Evolutionary conservation across 495 filamentous ascomycete species (phyloP).

Genomic region (Glarea lozoyensis): DNA sequence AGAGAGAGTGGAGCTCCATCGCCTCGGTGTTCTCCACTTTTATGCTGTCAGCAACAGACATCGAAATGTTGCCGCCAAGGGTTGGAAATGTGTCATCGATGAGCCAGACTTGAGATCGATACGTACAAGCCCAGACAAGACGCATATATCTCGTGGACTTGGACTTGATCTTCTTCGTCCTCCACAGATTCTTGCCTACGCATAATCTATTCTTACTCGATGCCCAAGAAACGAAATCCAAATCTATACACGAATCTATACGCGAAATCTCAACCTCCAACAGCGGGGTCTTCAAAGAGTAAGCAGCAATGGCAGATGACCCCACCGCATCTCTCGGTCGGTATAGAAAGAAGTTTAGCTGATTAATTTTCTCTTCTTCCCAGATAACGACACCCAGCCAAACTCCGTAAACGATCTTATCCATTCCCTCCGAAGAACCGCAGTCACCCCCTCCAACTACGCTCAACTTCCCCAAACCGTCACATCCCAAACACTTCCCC

Average conservation of each 20-base stretch:
- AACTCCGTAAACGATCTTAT: constrained; percentile 41
- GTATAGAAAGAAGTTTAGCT: constrained; percentile 3
- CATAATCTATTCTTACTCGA: too few species aligned
- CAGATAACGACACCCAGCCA: constrained; percentile 19
- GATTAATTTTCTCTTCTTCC: too few species aligned
- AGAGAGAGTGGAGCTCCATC: too few species aligned
- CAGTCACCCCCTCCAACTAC: constrained; percentile 14
- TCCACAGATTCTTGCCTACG: too few species aligned
- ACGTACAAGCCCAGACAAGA: too few species aligned
- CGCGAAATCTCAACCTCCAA: constrained; percentile 34
- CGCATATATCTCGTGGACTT: too few species aligned
- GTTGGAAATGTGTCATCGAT: too few species aligned
- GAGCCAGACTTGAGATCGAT: too few species aligned
- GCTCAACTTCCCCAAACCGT: constrained; percentile 11
- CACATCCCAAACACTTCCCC: constrained; percentile 34
- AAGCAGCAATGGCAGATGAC: background rate
- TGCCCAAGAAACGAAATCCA: constrained; percentile 48
- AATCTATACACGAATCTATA: constrained; percentile 40
- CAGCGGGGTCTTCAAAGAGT: constrained; percentile 8
- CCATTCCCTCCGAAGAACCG: constrained; percentile 35
- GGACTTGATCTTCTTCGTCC: too few species aligned
- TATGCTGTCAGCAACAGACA: too few species aligned
- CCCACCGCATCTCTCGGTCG: constrained; percentile 1
- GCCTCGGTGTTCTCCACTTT: too few species aligned
- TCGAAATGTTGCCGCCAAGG: too few species aligned